These are phyloP conservation scores for Epichloe sp. DNA, from an alignment of 2,329 filamentous ascomycete genomes.

Conservation along the genomic window DNA sequence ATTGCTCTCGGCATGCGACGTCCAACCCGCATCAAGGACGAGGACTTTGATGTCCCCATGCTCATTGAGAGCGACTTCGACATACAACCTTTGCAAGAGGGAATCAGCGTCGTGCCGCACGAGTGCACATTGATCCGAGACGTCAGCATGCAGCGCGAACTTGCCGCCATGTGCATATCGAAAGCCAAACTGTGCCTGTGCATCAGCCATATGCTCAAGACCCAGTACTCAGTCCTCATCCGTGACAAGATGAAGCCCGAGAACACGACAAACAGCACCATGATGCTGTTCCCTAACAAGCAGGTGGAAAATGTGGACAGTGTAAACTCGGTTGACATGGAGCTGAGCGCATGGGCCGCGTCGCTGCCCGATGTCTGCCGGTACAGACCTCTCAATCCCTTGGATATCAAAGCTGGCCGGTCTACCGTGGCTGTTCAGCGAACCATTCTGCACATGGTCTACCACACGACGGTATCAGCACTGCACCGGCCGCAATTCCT, in stretches of 20 bases:
- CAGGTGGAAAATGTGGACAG: constrained; percentile 68
- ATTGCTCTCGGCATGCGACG: constrained; percentile 89
- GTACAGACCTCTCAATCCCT: constrained; percentile 43
- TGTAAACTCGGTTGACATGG: constrained; percentile 65
- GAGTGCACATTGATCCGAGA: constrained; percentile 63
- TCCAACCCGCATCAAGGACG: constrained; percentile 81
- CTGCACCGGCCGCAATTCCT: constrained; percentile 85
- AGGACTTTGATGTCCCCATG: constrained; percentile 91
- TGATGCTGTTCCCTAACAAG: constrained; percentile 89
- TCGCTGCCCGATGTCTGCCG: constrained; percentile 59
- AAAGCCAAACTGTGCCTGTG: constrained; percentile 83
- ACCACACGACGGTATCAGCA: constrained; percentile 81
- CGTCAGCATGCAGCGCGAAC: constrained; percentile 56
- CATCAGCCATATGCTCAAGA: constrained; percentile 77
- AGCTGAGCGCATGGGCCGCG: constrained; percentile 65
- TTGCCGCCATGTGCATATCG: constrained; percentile 81
- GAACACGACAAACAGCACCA: constrained; percentile 59
- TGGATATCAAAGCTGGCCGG: constrained; percentile 46
- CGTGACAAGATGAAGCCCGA: constrained; percentile 70
- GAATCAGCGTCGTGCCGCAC: constrained; percentile 52
- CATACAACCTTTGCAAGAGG: constrained; percentile 51
- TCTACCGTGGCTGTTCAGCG: constrained; percentile 56
- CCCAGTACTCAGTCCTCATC: constrained; percentile 85
- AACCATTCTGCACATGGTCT: constrained; percentile 85
- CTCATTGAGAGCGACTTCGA: constrained; percentile 76